These are phyloP conservation scores for Saussurea involucrata DNA, from an alignment of 129 eudicot species.

Conservation along the genomic window DNA sequence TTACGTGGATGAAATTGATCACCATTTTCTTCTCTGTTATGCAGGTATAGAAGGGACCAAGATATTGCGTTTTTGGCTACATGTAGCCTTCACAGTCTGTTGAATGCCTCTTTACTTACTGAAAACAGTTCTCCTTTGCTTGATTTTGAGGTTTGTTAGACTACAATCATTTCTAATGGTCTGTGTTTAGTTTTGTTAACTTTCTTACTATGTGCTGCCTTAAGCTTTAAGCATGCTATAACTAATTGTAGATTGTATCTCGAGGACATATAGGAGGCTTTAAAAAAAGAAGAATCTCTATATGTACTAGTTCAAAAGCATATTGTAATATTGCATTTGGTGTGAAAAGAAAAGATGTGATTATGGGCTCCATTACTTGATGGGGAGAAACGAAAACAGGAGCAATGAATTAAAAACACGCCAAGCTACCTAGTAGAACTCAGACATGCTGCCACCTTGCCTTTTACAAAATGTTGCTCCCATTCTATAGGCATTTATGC, in stretches of 20 bases:
- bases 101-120: constrained; percentile 71
- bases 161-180: neutral
- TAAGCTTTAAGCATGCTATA: neutral
- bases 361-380: neutral
- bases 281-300: neutral
- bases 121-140: constrained; percentile 84
- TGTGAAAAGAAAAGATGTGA: neutral
- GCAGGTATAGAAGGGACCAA: constrained; percentile 81
- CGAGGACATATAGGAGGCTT: neutral
- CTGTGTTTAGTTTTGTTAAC: neutral
- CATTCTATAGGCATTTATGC: neutral
- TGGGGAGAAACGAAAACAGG: neutral
- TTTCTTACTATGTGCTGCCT: neutral
- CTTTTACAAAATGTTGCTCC: neutral
- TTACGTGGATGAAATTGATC: neutral
- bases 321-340: neutral
- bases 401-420: neutral
- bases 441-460: neutral
- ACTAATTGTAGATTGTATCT: neutral
- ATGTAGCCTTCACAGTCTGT: constrained; percentile 80
- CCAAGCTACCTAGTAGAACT: neutral
- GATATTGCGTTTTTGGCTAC: constrained; percentile 80
- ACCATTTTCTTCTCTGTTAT: neutral
- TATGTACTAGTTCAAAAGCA: neutral
- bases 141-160: constrained; percentile 77